Evolutionary conservation across 179 eudicot species (phyloP), one percentile per base, ranked within the genome.

Genomic region (Gypsophila paniculata): DNA sequence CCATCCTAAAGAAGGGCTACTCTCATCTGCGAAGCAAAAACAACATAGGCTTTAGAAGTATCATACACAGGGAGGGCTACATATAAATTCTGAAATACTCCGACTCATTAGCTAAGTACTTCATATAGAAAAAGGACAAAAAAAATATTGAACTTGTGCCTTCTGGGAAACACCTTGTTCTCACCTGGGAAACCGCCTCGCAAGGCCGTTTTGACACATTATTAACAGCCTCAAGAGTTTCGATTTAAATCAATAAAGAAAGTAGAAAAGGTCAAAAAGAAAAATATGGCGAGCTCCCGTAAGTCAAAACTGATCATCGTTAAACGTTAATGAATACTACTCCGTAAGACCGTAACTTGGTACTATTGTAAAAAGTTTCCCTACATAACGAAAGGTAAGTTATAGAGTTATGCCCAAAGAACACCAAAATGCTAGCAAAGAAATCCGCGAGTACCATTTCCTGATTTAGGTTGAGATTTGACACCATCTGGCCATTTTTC

Each of bases 1-100:
- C 99, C 97, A 90, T 65, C 99, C 99, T 85, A 91, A 78, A 78
- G 89, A 85, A 64, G 93, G 90, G 79, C 76, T 74, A 70, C 69
- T 78, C 52, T 86, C 96, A 66, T 80, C 87, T 86, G 71, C 22
- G 78, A 75, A 74, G 75, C 34, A 52, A 73, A 75, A 36, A 19
- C 51, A 36, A 44, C 14, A 69, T 19, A 22, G 17, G 21, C 12
- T 17, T 65, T 46, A 25, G 38, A 67, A 39, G 36, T 46, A 10
- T 21, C 52, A 71, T 19, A 10, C n/a, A 23, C 60, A 14, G 21
- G n/a, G 14, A 58, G 26, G 65, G 34, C 14, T 39, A 23, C 6
- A 74, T 19, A 29, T 69, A 54, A 6, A 49, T 26, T 25, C 44
- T 21, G 32, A 64, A 66, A 46, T 3, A 46, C 22, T 25, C 55